Base-by-base conservation (phyloP, 768 basidiomycete species). In the Mycena vitilis region DNA sequence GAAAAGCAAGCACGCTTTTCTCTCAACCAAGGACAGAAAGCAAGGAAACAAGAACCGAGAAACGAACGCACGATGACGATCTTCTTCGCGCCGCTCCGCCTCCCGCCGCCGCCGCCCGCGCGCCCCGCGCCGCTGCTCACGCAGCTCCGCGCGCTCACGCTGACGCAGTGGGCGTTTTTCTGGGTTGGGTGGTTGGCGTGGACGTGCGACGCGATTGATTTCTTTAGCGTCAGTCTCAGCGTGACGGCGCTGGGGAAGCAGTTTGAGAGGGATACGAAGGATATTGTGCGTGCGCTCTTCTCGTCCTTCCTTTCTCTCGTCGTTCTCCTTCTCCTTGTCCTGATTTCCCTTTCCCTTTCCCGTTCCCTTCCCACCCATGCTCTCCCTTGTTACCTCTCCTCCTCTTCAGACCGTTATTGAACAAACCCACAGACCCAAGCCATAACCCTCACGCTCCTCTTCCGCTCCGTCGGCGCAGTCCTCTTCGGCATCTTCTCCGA, bases 381-480 rank as follows among this genome's bases (percentile, higher is more conserved):
- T n/a, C n/a, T n/a, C n/a, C n/a, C n/a, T n/a, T n/a, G n/a, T n/a
- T n/a, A n/a, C n/a, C n/a, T n/a, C n/a, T n/a, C n/a, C n/a, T n/a
- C n/a, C n/a, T n/a, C n/a, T n/a, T n/a, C n/a, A n/a, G n/a, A n/a
- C n/a, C n/a, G n/a, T n/a, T n/a, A n/a, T n/a, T n/a, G n/a, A n/a
- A n/a, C n/a, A n/a, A n/a, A n/a, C n/a, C n/a, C n/a, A n/a, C 69
- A 86, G 85, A 93, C 94, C 55, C 89, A 90, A 22, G 87, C 94
- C 6, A 96, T 99, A 75, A 98, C 96, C 8, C 84, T 98, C 56
- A 98, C 96, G 0, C 84, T 99, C 1, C 87, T 99, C n/a, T 92
- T 98, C 84, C 89, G 96, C 66, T 92, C 93, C 6, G 81, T 87
- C 58, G 93, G 92, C 40, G 92, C 93, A 48, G 91, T 95, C 56